Evolutionary conservation across 208 protist genomes (phyloP).

Genomic region (Trypanosoma vivax): DNA sequence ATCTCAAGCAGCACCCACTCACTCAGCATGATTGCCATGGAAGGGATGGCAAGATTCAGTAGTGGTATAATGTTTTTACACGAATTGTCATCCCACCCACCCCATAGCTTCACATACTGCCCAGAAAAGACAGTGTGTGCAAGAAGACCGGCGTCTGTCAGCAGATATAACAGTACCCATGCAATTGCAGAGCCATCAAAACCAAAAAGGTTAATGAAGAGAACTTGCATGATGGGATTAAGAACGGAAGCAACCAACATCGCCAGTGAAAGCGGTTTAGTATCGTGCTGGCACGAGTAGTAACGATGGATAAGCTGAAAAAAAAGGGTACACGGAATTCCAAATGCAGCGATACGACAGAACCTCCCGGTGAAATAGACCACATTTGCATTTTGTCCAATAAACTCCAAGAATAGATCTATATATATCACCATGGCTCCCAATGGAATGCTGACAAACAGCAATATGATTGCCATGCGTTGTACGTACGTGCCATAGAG

Average conservation of each 20-base stretch:
- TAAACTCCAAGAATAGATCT: constrained; percentile 31
- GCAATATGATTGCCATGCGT: constrained; percentile 72
- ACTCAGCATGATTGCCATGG: constrained; percentile 80
- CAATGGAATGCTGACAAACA: constrained; percentile 59
- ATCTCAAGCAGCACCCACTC: constrained; percentile 83
- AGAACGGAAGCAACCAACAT: constrained; percentile 42
- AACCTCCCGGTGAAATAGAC: constrained; percentile 67
- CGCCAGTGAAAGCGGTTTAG: constrained; percentile 62
- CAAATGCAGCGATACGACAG: constrained; percentile 65
- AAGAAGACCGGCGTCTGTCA: constrained; percentile 36
- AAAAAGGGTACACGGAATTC: constrained; percentile 42
- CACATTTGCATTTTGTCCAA: constrained; percentile 37
- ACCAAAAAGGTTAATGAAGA: constrained; percentile 61
- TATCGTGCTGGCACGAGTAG: constrained; percentile 77
- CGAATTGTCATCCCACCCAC: constrained; percentile 51
- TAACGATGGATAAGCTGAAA: constrained; percentile 75
- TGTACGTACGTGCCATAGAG: constrained; percentile 82
- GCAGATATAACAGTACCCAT: constrained; percentile 65
- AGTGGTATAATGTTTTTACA: constrained; percentile 41
- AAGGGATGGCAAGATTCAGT: constrained; percentile 63
- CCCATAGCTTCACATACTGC: constrained; percentile 63
- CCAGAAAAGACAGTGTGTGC: constrained; percentile 46
- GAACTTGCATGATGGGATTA: constrained; percentile 61
- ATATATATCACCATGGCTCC: constrained; percentile 62
- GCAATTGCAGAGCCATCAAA: constrained; percentile 68